Conservation (phyloP, 345 rosid genomes). For the Citrus inodora region DNA sequence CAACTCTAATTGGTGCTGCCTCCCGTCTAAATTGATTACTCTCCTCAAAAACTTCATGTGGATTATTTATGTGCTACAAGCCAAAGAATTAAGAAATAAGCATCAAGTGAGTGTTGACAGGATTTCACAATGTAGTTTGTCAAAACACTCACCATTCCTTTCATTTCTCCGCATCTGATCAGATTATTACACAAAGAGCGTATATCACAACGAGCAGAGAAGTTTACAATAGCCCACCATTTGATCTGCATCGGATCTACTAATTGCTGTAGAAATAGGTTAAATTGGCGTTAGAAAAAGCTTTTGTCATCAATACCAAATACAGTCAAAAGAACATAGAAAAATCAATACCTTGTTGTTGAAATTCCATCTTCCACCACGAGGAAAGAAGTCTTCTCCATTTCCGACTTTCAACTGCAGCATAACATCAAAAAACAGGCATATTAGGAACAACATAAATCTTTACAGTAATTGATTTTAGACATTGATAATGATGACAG, state of each 20-base stretch:
- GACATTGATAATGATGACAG: background rate
- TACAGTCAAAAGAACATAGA: background rate
- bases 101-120: background rate
- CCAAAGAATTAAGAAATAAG: background rate
- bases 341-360: constrained; percentile 24
- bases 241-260: constrained; percentile 14
- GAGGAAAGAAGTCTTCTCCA: constrained; percentile 26
- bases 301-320: background rate
- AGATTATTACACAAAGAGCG: constrained; percentile 12
- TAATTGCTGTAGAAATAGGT: constrained; percentile 12
- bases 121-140: background rate
- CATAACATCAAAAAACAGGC: background rate
- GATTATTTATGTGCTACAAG: constrained; percentile 25
- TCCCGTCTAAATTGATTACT: constrained; percentile 35
- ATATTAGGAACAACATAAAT: background rate
- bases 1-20: constrained; percentile 41
- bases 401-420: constrained; percentile 34
- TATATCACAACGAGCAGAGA: constrained; percentile 8
- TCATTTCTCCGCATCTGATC: constrained; percentile 20
- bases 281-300: background rate
- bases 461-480: background rate
- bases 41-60: constrained; percentile 44
- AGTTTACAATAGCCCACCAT: constrained; percentile 32
- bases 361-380: constrained; percentile 33
- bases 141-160: constrained; percentile 32